These are phyloP conservation scores for Solanum virginianum DNA, from an alignment of 257 asterid species.

Conservation along the genomic window DNA sequence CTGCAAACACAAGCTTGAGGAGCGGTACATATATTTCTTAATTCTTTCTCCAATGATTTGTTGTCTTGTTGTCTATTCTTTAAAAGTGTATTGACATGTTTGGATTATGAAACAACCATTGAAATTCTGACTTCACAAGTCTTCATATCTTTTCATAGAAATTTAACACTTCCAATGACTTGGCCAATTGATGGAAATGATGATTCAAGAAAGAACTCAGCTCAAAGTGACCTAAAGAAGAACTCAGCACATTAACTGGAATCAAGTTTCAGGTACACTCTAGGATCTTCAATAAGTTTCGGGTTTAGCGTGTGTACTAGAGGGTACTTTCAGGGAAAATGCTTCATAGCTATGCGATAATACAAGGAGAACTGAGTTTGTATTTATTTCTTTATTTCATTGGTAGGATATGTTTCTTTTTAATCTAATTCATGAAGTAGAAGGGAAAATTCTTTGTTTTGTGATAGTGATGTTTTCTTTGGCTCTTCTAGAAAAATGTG, in stretches of 20 bases:
- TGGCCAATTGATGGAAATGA: slow-evolving; percentile 7
- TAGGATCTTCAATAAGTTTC: not conserved
- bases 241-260: not conserved
- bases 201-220: not conserved
- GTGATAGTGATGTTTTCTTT: not conserved
- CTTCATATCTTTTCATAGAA: not conserved
- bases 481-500: slow-evolving; percentile 63
- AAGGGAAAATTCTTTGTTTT: not conserved
- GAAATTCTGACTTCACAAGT: not conserved
- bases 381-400: not conserved
- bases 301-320: not conserved
- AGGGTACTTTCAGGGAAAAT: not conserved
- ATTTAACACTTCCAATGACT: slow-evolving; percentile 8
- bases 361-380: not conserved
- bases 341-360: not conserved
- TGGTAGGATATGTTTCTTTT: not conserved
- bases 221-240: not conserved
- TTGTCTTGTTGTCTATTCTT: not conserved
- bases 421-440: not conserved
- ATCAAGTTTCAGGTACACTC: not conserved
- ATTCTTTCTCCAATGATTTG: not conserved
- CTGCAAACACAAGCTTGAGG: slow-evolving; percentile 2
- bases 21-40: slow-evolving; percentile 7
- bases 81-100: not conserved
- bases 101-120: not conserved